Conservation (phyloP, 805 yeast species). For the Metschnikowia similis region DNA sequence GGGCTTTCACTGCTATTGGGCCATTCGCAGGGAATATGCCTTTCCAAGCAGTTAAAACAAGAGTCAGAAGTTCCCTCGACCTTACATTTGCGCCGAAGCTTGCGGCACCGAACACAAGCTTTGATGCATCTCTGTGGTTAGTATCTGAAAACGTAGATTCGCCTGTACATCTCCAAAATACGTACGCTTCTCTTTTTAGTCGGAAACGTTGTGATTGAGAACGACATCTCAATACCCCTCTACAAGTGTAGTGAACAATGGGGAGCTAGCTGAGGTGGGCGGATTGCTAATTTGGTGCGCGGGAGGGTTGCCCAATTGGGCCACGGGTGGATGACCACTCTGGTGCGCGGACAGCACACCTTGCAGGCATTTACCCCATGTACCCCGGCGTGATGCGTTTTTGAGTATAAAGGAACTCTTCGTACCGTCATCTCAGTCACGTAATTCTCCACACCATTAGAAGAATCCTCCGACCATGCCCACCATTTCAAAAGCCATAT, state of each 20-base stretch:
- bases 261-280: too few species aligned
- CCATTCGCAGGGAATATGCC: not conserved
- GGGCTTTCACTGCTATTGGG: not conserved
- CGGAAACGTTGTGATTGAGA: not conserved
- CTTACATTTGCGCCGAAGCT: conserved; percentile 1
- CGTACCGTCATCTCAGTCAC: not conserved
- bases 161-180: not conserved
- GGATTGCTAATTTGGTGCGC: not conserved
- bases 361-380: not conserved
- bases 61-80: not conserved
- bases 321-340: conserved; percentile 2
- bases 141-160: not conserved
- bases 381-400: not conserved
- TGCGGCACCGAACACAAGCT: conserved; percentile 2
- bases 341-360: conserved; percentile 1
- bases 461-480: not conserved
- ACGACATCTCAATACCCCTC: not conserved
- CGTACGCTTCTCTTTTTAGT: conserved; percentile 1
- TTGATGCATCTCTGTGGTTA: conserved; percentile 1
- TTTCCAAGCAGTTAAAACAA: not conserved
- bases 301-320: conserved; percentile 1
- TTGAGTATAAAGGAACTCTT: not conserved
- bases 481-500: not conserved
- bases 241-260: not conserved
- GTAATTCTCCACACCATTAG: not conserved